Conservation (phyloP, 768 basidiomycete species). For the Leccinum obscurum region DNA sequence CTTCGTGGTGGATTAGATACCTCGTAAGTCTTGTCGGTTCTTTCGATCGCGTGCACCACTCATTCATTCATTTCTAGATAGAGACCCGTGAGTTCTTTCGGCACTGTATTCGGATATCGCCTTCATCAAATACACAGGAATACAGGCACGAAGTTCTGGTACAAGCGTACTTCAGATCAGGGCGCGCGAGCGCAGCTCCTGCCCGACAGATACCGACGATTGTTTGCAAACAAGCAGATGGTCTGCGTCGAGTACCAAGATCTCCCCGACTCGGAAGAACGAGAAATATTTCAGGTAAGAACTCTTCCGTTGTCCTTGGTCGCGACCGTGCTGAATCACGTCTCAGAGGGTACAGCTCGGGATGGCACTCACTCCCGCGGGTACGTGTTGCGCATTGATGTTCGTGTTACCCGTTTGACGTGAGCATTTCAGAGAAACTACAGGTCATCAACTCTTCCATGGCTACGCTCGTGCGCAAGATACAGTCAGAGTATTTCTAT, state of each 20-base stretch:
- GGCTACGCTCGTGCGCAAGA: slow-evolving; percentile 55
- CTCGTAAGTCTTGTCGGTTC: slow-evolving; percentile 40
- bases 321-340: slow-evolving; percentile 1
- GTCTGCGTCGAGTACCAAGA: slow-evolving; percentile 79
- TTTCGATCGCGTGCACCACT: background rate
- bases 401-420: background rate
- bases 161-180: slow-evolving; percentile 32
- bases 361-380: slow-evolving; percentile 73
- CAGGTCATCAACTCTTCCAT: slow-evolving; percentile 63
- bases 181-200: slow-evolving; percentile 37
- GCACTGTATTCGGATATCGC: rapidly evolving
- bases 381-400: slow-evolving; percentile 28
- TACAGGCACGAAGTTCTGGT: slow-evolving; percentile 51
- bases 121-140: slow-evolving; percentile 10
- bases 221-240: slow-evolving; percentile 74
- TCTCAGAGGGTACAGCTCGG: slow-evolving; percentile 72
- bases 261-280: slow-evolving; percentile 54
- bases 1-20: slow-evolving; percentile 43
- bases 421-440: slow-evolving; percentile 52
- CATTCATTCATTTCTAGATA: slow-evolving; percentile 28
- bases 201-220: slow-evolving; percentile 53
- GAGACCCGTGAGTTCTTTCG: slow-evolving; percentile 43
- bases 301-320: background rate
- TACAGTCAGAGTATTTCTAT: slow-evolving; percentile 49
- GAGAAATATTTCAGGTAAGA: slow-evolving; percentile 72